Base-by-base conservation (phyloP, 192 early-diverging fungal genomes). In the Coemansia sp. region DNA sequence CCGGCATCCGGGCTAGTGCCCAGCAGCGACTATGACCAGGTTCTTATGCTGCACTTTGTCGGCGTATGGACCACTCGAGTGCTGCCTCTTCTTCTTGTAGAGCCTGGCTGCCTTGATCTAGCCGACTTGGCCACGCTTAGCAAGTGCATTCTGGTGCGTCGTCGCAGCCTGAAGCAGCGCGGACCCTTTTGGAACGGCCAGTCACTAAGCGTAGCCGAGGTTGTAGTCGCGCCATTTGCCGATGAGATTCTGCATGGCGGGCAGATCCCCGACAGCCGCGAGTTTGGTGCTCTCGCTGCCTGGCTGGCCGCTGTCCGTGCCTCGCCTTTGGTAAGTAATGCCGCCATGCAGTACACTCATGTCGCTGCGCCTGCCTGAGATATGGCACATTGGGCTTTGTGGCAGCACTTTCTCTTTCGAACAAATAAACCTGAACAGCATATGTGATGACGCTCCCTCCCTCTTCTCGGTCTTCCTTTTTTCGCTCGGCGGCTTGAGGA, bases 151-250 rank as follows among this genome's bases (percentile, higher is more conserved):
- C 31, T 26, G 37, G 26, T 26, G 34, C 64, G 63, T 35, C 55
- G 64, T 3, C 45, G 45, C 50, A 16, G 39, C 23, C 38, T 55
- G 28, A 65, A 64, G 43, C 56, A 28, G 26, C 56, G 63, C 57
- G 70, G 70, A 14, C 59, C 70, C 47, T 72, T 72, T 50, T 72
- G 70, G 70, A 65, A 57, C 33, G 70, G 70, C 26, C 63, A 50
- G 13, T 41, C 47, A 12, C 47, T 58, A 28, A 42, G 48, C 38
- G 47, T 59, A 21, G 63, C 63, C 48, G 70, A 72, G 36, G 33
- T 72, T 9, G 59, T 61, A 18, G 70, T 61, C 45, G 70, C 70
- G 12, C 70, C 70, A 34, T 61, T 72, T 53, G 63, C 64, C 48
- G 64, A 72, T 9, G 39, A 20, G 6, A 43, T 72, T 18, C 63